phyloP scores from a whole-genome alignment of 192 early-diverging fungal species.

The Podila horticola region DNA sequence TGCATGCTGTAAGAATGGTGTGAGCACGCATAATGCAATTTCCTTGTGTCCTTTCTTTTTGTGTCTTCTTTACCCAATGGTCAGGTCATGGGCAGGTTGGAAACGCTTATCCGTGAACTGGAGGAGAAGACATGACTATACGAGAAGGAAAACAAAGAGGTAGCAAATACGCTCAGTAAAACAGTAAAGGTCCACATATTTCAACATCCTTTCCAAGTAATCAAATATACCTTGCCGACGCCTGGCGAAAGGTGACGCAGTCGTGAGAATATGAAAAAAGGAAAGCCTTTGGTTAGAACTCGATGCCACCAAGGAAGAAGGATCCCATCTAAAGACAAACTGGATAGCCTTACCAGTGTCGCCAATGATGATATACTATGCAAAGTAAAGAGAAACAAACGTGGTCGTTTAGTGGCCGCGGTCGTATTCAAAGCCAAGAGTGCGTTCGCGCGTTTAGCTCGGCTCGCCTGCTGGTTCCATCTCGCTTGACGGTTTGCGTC shows the following conservation, averaged over 20 bases:
- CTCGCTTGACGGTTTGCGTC: neutral
- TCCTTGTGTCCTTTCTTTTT: too few relatives aligned
- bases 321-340: neutral
- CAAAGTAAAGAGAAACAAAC: neutral
- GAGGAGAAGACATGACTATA: conserved; percentile 77
- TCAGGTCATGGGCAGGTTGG: conserved; percentile 82
- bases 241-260: conserved; percentile 55
- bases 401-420: too few relatives aligned
- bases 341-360: conserved; percentile 69
- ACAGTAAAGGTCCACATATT: neutral
- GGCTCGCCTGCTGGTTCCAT: neutral
- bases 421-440: neutral
- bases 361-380: conserved; percentile 85
- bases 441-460: too few relatives aligned
- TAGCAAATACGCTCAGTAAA: neutral
- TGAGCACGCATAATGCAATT: too few relatives aligned
- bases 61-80: conserved; percentile 70
- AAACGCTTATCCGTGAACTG: conserved; percentile 88
- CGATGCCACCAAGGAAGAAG: neutral
- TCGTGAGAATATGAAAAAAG: neutral
- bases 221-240: conserved; percentile 74
- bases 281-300: neutral
- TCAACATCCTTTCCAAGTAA: neutral
- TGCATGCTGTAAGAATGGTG: too few relatives aligned
- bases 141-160: neutral